Evolutionary conservation across 768 basidiomycete genomes (phyloP), one percentile per base, ranked within the genome.

Genomic region (Kwoniella bestiolae): DNA sequence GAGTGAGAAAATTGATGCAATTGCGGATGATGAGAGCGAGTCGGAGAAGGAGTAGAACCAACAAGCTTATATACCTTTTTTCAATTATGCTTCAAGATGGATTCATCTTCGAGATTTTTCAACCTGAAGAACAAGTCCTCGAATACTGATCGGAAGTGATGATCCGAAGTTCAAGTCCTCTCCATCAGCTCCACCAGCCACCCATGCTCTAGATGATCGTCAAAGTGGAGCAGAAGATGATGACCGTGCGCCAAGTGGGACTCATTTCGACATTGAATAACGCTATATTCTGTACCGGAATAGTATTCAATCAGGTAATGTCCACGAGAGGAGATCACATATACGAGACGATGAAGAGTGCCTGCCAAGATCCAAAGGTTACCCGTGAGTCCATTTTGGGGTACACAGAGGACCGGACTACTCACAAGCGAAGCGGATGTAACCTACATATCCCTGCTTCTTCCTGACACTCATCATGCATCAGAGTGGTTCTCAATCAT

Each of bases 191-290:
- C 38, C 38, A 11, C 38, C 38, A 11, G 38, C 38, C 38, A 41
- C 8, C 12, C 8, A n/a, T n/a, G n/a, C n/a, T n/a, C n/a, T n/a
- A n/a, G n/a, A n/a, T n/a, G n/a, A n/a, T n/a, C n/a, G n/a, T n/a
- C n/a, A n/a, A n/a, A n/a, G n/a, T n/a, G n/a, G n/a, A n/a, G n/a
- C n/a, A n/a, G n/a, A 60, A 23, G 26, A n/a, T 18, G 16, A 44
- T 41, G 50, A 66, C 65, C 59, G 59, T 61, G 21, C 55, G 59
- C 59, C 59, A 61, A 66, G 65, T 41, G 35, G 52, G 58, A 31
- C 65, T 66, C 65, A 44, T n/a, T n/a, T n/a, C n/a, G n/a, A n/a
- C n/a, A n/a, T n/a, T n/a, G n/a, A n/a, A n/a, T n/a, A n/a, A n/a
- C n/a, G n/a, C n/a, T n/a, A n/a, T n/a, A n/a, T n/a, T n/a, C n/a